A percentile compares a stretch with the other conserved stretches of the same genome.
Conservation (phyloP, 257 asterid species). For the Linderniella brevidens region DNA sequence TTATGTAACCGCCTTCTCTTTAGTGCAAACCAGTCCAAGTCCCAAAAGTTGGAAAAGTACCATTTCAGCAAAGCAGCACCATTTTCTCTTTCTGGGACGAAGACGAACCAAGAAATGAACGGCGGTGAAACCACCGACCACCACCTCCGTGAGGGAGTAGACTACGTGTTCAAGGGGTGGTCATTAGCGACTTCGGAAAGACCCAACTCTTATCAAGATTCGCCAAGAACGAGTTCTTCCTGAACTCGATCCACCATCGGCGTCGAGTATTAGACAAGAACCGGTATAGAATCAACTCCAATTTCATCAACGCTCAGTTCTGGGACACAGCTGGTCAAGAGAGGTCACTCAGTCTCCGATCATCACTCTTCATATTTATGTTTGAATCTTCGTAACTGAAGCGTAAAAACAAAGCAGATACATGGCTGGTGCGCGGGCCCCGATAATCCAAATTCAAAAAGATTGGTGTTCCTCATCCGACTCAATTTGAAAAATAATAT, state of each 20-base stretch:
- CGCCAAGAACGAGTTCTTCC: slow-evolving; percentile 49
- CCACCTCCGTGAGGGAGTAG: slow-evolving; percentile 21
- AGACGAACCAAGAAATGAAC: slow-evolving; percentile 31
- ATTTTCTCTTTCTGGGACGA: background rate
- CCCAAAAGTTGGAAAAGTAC: no score
- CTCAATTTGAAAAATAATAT: no score
- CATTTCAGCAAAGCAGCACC: no score
- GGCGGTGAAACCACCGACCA: slow-evolving; percentile 8
- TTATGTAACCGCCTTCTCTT: no score
- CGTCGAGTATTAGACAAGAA: slow-evolving; percentile 61
- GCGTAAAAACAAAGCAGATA: slow-evolving; percentile 10
- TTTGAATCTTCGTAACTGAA: no score
- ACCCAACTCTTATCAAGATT: slow-evolving; percentile 67
- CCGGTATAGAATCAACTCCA: slow-evolving; percentile 41
- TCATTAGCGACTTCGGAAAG: slow-evolving; percentile 71
- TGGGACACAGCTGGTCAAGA: slow-evolving; percentile 92
- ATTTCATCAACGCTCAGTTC: slow-evolving; percentile 76
- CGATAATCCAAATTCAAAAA: no score
- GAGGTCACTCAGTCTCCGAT: slow-evolving; percentile 27
- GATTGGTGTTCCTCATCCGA: no score
- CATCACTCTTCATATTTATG: no score
- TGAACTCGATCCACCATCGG: slow-evolving; percentile 79
- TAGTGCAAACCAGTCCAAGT: no score
- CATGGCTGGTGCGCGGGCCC: slow-evolving; percentile 59
- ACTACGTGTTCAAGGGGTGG: slow-evolving; percentile 66